These are phyloP conservation scores for Yarrowia bubula DNA, from an alignment of 805 yeast species.

Conservation along the genomic window DNA sequence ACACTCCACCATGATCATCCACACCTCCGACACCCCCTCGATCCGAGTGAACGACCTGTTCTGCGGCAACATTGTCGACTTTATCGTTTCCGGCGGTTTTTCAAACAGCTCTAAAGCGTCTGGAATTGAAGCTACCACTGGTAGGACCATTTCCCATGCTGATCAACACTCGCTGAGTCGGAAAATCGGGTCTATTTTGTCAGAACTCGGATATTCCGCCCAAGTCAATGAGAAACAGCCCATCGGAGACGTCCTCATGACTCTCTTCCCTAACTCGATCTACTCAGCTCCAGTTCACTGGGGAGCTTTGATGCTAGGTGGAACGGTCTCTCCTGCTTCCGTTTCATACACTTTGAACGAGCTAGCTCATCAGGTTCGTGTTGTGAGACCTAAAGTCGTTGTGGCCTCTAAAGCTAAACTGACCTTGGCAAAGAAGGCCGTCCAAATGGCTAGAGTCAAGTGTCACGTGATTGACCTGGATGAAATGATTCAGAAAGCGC, in stretches of 20 bases:
- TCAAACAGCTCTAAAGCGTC: not conserved
- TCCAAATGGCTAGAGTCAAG: slow-evolving; percentile 1
- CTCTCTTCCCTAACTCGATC: not conserved
- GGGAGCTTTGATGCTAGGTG: slow-evolving; percentile 2
- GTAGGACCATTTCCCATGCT: not conserved
- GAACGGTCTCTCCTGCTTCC: slow-evolving; percentile 10
- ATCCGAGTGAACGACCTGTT: slow-evolving; percentile 10
- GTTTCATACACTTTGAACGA: slow-evolving; percentile 1
- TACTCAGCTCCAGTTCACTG: slow-evolving; percentile 1
- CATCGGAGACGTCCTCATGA: not conserved
- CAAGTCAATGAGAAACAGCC: too few species aligned
- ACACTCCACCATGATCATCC: not conserved
- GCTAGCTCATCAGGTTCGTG: not conserved
- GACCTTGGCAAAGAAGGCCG: not conserved
- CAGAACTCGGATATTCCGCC: not conserved
- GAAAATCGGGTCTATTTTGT: not conserved
- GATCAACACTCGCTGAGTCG: not conserved
- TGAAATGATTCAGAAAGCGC: not conserved
- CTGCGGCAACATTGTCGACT: not conserved
- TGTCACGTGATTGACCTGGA: not conserved
- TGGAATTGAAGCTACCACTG: not conserved
- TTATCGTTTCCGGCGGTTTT: not conserved
- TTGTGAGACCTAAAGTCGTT: not conserved
- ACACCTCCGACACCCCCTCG: not conserved
- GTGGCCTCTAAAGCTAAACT: not conserved